Base-by-base conservation (phyloP, 805 yeast species). In the Metschnikowia proteae region DNA sequence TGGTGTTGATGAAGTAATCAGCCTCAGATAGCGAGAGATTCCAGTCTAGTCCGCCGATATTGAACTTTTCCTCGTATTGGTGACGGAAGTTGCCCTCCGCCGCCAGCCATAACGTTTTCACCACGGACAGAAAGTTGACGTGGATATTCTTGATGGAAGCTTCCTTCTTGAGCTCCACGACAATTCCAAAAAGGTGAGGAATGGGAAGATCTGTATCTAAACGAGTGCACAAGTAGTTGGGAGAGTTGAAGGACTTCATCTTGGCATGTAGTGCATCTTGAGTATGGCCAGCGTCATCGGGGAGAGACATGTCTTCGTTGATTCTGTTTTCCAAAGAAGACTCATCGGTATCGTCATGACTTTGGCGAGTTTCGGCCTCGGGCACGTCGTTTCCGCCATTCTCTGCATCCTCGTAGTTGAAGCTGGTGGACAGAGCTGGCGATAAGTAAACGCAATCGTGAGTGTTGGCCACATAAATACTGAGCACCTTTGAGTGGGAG, bases 121-220 rank as follows among this genome's bases (percentile, higher is more conserved):
- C 71, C 4, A 64, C 51, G 1, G 82, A 72, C 47, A 66, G 70
- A 45, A 81, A 65, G 44, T 73, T 76, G 9, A 77, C 56, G 36
- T 64, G 63, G 31, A 80, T 58, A 34, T 64, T 66, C 25, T 71
- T 64, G 3, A 76, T 59, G 2, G 63, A 47, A 1, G 73, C 66
- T 33, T 72, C 75, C 44, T 70, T 74, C 25, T 63, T 58, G 0
- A 79, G 55, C 45, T 79, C 76, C 1, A 80, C 54, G 4, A 80
- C 66, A 2, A 81, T 69, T 0, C 81, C 85, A 53, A 81, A 70
- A 2, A 80, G 78, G 56, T 78, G 81, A 1, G 83, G 75, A 1
- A 77, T 73, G 7, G 74, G 75, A 2, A 63, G 61, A 8, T 70
- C 71, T 3, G 68, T 52, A 47, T 74, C 78, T 5, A 72, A 65